Evolutionary conservation across 2,329 filamentous ascomycete genomes (phyloP), one percentile per base, ranked within the genome.

Genomic region (Aspergillus aculeatinus): DNA sequence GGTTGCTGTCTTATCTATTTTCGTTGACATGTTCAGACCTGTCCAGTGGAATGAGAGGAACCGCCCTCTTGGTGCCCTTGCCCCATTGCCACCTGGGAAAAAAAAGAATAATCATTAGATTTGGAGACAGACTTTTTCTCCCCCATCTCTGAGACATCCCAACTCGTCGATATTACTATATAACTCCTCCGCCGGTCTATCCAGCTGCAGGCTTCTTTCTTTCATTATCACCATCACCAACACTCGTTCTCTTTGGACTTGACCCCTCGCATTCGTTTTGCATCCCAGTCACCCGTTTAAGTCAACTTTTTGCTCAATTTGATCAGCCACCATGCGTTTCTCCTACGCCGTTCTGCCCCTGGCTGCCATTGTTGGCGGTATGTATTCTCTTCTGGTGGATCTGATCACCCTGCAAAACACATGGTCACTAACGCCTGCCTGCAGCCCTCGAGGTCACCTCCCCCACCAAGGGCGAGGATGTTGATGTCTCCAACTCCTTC

Each of bases 361-460:
- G 60, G 72, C 68, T 55, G 63, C 68, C 44, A 68, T 70, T 49
- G 71, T 68, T 58, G 66, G 61, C 31, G 71, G 71, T 74, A 61
- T 51, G 68, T 63, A 23, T 9, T 19, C 27, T 47, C n/a, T 25
- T 35, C 21, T 12, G n/a, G 2, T 25, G 23, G 4, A 23, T 23
- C 23, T 23, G 4, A 23, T 23, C 23, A 4, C 3, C 23, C 19
- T 25, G n/a, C 23, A 21, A 54, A 25, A 11, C 11, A 11, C 9
- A 11, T 39, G 27, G 54, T 63, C 42, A 62, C 44, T 48, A 31
- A 35, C 42, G 12, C n/a, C 6, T 10, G 33, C 11, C 27, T 19
- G 2, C 31, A 77, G 76, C 74, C 53, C 64, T 77, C 48, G 59
- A 64, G 9, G 68, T 78, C 58, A 77, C 72, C 25, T 68, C 70